These are phyloP conservation scores for Lathyrus aphaca DNA, from an alignment of 306 rosid genomes.

Conservation along the genomic window DNA sequence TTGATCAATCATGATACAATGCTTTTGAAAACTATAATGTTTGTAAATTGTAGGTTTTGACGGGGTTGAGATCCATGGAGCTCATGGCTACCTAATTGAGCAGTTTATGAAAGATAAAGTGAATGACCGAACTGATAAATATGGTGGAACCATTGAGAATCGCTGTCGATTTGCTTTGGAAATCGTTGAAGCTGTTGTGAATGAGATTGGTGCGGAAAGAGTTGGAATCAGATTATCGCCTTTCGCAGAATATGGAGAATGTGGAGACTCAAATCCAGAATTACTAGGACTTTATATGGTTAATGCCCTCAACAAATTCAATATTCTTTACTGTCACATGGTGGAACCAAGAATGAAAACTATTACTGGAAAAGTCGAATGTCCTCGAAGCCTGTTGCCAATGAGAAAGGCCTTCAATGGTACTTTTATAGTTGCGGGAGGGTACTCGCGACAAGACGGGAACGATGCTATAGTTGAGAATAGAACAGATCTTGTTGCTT, in stretches of 20 bases:
- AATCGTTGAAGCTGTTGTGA: conserved; percentile 26
- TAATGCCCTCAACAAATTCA: conserved; percentile 22
- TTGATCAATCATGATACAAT: not conserved
- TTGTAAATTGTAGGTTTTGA: conserved; percentile 18
- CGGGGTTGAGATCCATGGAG: conserved; percentile 31
- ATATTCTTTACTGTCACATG: conserved; percentile 27
- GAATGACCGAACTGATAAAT: conserved; percentile 25
- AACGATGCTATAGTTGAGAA: conserved; percentile 23
- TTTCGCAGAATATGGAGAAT: conserved; percentile 23
- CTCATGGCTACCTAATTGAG: conserved; percentile 28
- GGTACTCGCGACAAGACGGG: conserved; percentile 20
- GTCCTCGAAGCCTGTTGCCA: not conserved
- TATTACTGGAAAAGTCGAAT: conserved; percentile 2
- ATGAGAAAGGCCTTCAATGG: conserved; percentile 33
- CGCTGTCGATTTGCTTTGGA: conserved; percentile 26
- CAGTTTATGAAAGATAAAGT: conserved; percentile 35
- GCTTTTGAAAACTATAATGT: not conserved
- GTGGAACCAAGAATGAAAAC: conserved; percentile 33
- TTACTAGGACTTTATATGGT: conserved; percentile 22
- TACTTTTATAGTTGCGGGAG: conserved; percentile 28
- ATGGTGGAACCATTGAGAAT: conserved; percentile 24
- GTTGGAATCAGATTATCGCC: conserved; percentile 34
- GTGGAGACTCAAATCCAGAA: conserved; percentile 18
- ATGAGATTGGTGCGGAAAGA: conserved; percentile 30
- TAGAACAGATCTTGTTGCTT: conserved; percentile 25